Evolutionary conservation across 805 yeast genomes (phyloP).

Genomic region (Candida incommunis): DNA sequence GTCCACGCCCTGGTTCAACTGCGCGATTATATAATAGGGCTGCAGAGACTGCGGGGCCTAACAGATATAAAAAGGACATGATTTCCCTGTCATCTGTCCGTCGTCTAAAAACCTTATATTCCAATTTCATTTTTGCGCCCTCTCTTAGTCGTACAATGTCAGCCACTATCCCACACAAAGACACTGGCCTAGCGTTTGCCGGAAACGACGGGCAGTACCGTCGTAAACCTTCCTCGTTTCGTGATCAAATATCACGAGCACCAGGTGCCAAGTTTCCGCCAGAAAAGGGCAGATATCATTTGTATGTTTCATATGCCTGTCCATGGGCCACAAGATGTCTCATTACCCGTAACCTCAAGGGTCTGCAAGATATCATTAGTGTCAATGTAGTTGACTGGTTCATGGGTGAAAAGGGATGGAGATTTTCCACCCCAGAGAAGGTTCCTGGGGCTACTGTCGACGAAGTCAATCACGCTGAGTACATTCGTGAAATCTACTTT

Average conservation of each 20-base stretch:
- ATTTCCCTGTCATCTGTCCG: background rate
- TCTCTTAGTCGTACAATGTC: background rate
- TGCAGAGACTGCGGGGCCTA: background rate
- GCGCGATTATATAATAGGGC: background rate
- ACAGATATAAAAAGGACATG: background rate
- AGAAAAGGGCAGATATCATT: conserved; percentile 70
- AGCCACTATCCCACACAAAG: background rate
- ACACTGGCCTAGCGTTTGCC: background rate
- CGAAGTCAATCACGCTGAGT: conserved; percentile 39
- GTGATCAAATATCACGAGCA: background rate
- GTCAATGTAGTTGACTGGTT: conserved; percentile 80
- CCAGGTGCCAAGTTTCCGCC: conserved; percentile 18
- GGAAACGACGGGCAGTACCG: background rate
- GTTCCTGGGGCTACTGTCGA: conserved; percentile 39
- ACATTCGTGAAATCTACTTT: conserved; percentile 59
- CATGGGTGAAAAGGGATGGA: conserved; percentile 83
- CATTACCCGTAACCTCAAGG: conserved; percentile 60
- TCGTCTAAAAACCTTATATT: background rate
- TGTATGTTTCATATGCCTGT: conserved; percentile 79
- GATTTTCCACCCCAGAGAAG: conserved; percentile 44
- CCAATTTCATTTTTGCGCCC: background rate
- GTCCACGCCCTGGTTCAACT: too few species aligned
- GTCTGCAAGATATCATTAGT: conserved; percentile 35
- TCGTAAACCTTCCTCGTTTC: background rate
- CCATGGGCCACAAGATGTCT: conserved; percentile 94